Evolutionary conservation across 495 filamentous ascomycete genomes (phyloP).

Genomic region (Penicillium crystallinum): DNA sequence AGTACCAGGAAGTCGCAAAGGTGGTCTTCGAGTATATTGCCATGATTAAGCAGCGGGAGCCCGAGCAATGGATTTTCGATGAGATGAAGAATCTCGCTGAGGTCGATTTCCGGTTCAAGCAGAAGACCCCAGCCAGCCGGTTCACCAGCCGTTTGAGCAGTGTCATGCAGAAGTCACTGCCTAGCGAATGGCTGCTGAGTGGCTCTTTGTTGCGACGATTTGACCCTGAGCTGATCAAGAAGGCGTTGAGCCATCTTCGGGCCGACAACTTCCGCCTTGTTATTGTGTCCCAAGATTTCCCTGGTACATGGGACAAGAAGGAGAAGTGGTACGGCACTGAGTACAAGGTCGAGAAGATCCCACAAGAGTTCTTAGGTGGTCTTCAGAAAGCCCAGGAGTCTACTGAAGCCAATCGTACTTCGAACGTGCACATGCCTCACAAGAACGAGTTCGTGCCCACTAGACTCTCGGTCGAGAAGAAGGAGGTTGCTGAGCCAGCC

Average conservation of each 20-base stretch:
- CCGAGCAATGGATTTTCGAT: conserved; percentile 87
- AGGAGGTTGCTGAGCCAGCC: conserved; percentile 68
- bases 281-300: conserved; percentile 75
- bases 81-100: conserved; percentile 86
- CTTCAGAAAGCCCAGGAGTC: conserved; percentile 59
- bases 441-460: conserved; percentile 96
- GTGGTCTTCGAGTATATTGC: conserved; percentile 92
- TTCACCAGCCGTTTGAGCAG: conserved; percentile 79
- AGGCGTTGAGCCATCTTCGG: conserved; percentile 67
- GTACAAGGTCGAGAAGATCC: conserved; percentile 79
- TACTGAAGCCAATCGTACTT: conserved; percentile 52
- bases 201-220: conserved; percentile 71
- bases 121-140: conserved; percentile 82
- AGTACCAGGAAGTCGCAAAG: conserved; percentile 84
- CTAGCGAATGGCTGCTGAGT: conserved; percentile 81
- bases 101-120: conserved; percentile 89
- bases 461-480: conserved; percentile 90
- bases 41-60: conserved; percentile 72
- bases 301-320: conserved; percentile 77
- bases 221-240: conserved; percentile 66
- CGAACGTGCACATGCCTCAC: conserved; percentile 80
- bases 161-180: conserved; percentile 85
- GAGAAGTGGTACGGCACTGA: conserved; percentile 99
- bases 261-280: conserved; percentile 86
- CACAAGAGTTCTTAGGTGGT: conserved; percentile 63